phyloP scores from a whole-genome alignment of 768 basidiomycete genomes.

The Lactifluus volemus region DNA sequence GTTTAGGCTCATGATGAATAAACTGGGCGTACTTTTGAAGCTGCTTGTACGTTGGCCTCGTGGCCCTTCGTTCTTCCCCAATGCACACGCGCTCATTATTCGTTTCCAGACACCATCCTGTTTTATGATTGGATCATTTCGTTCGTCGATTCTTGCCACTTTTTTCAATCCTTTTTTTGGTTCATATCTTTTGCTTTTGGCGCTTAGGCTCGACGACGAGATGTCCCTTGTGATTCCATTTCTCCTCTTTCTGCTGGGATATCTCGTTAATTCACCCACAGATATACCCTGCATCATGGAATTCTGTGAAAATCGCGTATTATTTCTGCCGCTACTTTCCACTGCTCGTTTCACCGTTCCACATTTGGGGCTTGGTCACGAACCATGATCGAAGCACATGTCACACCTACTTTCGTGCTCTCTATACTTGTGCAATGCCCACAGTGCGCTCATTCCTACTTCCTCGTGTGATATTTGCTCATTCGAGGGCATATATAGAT shows the following conservation, averaged over 20 bases:
- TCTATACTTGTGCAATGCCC: conserved; percentile 8
- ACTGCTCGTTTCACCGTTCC: conserved; percentile 6
- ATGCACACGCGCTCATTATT: not conserved
- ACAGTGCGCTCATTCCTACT: not conserved
- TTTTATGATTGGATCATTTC: conserved; percentile 19
- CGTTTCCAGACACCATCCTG: conserved; percentile 7
- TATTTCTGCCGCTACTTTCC: conserved; percentile 18
- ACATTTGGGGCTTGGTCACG: conserved; percentile 5
- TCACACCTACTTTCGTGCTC: not conserved
- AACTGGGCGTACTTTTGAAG: not conserved
- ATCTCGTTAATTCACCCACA: not conserved
- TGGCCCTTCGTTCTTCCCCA: not conserved
- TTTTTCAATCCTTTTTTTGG: not conserved
- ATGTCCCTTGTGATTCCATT: not conserved
- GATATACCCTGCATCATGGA: conserved; percentile 16
- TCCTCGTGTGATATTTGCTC: not conserved
- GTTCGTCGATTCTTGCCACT: conserved; percentile 1
- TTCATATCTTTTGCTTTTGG: not conserved
- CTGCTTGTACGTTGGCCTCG: conserved; percentile 4
- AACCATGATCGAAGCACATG: conserved; percentile 2
- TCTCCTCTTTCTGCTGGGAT: no score
- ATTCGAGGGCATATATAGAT: not conserved
- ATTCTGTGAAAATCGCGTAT: conserved; percentile 9
- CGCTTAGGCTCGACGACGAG: conserved; percentile 12
- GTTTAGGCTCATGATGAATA: no score